phyloP scores from a whole-genome alignment of 306 rosid species.

The Prinsepia uniflora region DNA sequence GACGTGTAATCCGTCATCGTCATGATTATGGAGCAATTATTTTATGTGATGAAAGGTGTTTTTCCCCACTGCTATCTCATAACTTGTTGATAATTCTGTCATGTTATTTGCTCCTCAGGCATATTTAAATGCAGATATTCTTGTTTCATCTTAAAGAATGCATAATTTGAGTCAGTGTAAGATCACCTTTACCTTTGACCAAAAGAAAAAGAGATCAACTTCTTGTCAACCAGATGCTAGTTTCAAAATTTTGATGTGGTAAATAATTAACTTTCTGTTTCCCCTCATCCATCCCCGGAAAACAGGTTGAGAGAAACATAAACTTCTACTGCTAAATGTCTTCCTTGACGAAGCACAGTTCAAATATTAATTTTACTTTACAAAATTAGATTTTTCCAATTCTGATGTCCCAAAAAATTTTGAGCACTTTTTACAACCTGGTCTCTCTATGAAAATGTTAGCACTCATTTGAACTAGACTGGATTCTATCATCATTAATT shows the following conservation, averaged over 20 bases:
- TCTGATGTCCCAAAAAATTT: too few species aligned
- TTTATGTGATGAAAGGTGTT: slow-evolving; percentile 87
- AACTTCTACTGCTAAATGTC: neutral
- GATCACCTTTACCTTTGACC: neutral
- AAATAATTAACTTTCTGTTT: neutral
- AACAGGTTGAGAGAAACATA: neutral
- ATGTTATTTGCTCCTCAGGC: neutral
- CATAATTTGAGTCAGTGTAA: neutral
- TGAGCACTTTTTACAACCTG: neutral
- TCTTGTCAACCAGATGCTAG: neutral
- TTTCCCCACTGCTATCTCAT: neutral
- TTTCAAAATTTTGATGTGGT: neutral
- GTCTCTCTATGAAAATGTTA: neutral
- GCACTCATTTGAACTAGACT: neutral
- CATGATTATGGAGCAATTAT: slow-evolving; percentile 96
- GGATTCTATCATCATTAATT: neutral
- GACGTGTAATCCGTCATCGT: slow-evolving; percentile 97
- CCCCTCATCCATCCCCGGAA: neutral
- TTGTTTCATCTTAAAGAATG: neutral
- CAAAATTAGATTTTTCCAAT: neutral
- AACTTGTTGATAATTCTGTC: neutral
- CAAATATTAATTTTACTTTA: neutral
- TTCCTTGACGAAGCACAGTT: neutral
- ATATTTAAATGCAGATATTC: neutral
- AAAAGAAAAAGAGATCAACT: neutral